A percentile compares a stretch with the other conserved stretches of the same genome.
Conservation (phyloP, 164 flowering plant species). For the Berberis thunbergii region DNA sequence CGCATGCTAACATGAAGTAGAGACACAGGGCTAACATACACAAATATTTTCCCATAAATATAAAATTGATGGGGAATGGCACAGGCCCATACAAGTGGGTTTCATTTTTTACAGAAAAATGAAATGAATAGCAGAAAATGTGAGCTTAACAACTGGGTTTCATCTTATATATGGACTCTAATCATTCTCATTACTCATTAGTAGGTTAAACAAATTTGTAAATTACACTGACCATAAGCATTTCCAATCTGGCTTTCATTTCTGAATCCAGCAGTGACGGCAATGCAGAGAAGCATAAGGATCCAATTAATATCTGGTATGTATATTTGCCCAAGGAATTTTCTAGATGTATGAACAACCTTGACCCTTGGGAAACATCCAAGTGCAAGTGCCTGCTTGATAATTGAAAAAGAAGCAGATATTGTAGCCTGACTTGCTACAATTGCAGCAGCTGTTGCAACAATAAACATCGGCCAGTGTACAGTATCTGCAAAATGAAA, state of each 20-base stretch:
- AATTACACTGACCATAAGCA: conserved; percentile 6
- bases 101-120: too few species aligned
- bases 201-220: neutral
- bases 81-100: too few species aligned
- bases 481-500: neutral
- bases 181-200: neutral
- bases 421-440: conserved; percentile 13
- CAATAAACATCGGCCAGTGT: conserved; percentile 10
- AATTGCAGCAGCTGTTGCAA: conserved; percentile 14
- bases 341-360: conserved; percentile 9
- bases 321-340: conserved; percentile 8
- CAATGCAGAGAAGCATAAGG: conserved; percentile 3
- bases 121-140: too few species aligned
- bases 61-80: too few species aligned
- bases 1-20: too few species aligned
- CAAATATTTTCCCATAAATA: too few species aligned
- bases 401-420: conserved; percentile 12
- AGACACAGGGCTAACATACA: too few species aligned
- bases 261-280: conserved; percentile 1
- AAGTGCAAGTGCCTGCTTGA: conserved; percentile 5
- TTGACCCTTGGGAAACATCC: conserved; percentile 15
- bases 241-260: conserved; percentile 2
- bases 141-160: neutral
- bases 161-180: neutral
- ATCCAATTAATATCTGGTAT: conserved; percentile 10